Evolutionary conservation across 1,139 yeast genomes (phyloP).

Genomic region (Casaregolazyma lundiana): DNA sequence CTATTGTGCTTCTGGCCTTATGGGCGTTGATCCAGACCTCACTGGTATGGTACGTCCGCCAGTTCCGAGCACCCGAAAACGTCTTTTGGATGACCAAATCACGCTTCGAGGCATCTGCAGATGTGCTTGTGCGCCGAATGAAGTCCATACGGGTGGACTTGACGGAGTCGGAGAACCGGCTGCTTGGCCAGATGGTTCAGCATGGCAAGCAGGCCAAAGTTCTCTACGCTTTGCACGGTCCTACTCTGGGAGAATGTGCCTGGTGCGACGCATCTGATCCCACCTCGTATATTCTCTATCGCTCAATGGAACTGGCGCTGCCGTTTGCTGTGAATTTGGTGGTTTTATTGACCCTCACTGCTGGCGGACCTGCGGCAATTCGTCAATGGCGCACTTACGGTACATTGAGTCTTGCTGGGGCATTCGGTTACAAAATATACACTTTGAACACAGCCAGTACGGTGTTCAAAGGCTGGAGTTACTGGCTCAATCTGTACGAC

Average conservation of each 20-base stretch:
- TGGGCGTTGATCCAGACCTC: background rate
- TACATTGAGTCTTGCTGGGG: constrained; percentile 6
- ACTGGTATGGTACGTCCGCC: background rate
- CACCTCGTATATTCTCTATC: constrained; percentile 20
- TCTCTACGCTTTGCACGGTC: constrained; percentile 27
- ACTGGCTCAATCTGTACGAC: background rate
- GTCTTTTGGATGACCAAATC: constrained; percentile 20
- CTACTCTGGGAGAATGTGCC: constrained; percentile 23
- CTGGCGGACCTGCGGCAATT: constrained; percentile 9
- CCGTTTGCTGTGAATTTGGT: constrained; percentile 23
- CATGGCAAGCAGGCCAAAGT: constrained; percentile 14
- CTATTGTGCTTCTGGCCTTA: background rate
- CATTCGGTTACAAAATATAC: background rate
- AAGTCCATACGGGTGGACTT: background rate
- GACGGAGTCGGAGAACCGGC: background rate
- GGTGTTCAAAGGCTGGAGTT: background rate
- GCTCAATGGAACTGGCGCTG: constrained; percentile 19
- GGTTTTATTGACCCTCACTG: constrained; percentile 21
- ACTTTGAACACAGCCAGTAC: background rate
- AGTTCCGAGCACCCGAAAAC: constrained; percentile 13
- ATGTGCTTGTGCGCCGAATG: constrained; percentile 21
- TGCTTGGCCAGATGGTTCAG: constrained; percentile 10
- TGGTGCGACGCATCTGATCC: constrained; percentile 24
- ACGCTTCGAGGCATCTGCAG: constrained; percentile 23
- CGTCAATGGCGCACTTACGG: constrained; percentile 10